Conservation (phyloP, 495 filamentous ascomycete genomes). For the Xanthoparmelia taractica region DNA sequence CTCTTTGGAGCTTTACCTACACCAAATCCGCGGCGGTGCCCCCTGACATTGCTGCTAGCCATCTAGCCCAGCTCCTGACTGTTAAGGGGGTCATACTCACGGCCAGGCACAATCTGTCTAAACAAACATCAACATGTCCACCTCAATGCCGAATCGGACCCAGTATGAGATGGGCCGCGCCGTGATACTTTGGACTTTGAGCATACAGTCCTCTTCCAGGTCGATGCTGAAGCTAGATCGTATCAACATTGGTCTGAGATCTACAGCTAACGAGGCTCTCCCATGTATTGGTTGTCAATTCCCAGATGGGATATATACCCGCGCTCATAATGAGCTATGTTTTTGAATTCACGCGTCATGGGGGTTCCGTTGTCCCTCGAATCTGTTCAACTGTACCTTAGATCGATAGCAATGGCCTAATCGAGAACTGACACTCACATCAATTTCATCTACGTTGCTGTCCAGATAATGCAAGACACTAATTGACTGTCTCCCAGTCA, state of each 20-base stretch:
- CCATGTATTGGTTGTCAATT: not conserved
- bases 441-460: too few relatives aligned
- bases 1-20: not conserved
- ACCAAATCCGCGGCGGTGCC: not conserved
- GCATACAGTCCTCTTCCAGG: not conserved
- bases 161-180: not conserved
- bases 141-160: not conserved
- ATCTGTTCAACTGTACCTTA: too few relatives aligned
- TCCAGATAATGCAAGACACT: too few relatives aligned
- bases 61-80: not conserved
- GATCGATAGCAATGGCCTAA: too few relatives aligned
- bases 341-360: too few relatives aligned
- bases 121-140: not conserved
- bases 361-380: too few relatives aligned
- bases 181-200: not conserved
- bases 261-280: not conserved
- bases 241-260: not conserved
- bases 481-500: too few relatives aligned
- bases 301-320: too few relatives aligned
- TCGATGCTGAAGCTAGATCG: not conserved
- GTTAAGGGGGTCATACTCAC: not conserved
- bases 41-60: not conserved
- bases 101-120: not conserved
- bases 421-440: too few relatives aligned
- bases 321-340: too few relatives aligned